Evolutionary conservation across 2,329 filamentous ascomycete species (phyloP), one percentile per base, ranked within the genome.

Genomic region (Escovopsis sp.): DNA sequence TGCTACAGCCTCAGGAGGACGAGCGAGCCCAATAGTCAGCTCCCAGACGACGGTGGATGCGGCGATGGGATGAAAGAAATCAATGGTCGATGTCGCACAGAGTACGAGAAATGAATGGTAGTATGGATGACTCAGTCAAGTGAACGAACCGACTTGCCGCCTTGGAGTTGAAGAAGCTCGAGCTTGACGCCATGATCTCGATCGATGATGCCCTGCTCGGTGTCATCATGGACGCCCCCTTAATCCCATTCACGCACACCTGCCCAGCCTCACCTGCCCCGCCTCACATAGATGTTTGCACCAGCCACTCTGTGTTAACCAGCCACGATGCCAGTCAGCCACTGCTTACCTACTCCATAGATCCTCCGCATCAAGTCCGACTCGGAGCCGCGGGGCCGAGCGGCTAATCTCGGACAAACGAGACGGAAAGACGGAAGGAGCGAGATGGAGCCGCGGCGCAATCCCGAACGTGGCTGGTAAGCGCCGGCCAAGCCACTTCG

Each of bases 341-440:
- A 36, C 29, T 10, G 20, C 34, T 36, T 36, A 16, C 20, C 16
- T 14, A 14, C 7, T 34, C 32, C 5, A 46, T 51, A 44, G 45
- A 43, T 34, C 39, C 39, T 38, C 30, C 20, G 39, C 41, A 45
- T 47, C 49, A 51, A 46, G 43, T 55, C 52, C 53, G 54, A 52
- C 54, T 56, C 55, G 54, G 55, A 57, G 50, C 43, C 39, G 41
- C 44, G 43, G 41, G 43, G 39, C 50, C 53, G 53, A 51, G 36
- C 37, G 37, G 30, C 32, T 20, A 44, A 44, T 47, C 37, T 45
- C 32, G 24, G 16, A 37, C 42, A 48, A 43, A 35, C 25, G 37
- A 39, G n/a, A 14, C n/a, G 15, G 13, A 14, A 16, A 7, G 33
- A 16, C 12, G 8, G 33, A 35, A 35, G 16, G 13, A 35, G 9